Conservation (phyloP, 352 stramenopile genomes). For the Globisporangium parvum region DNA sequence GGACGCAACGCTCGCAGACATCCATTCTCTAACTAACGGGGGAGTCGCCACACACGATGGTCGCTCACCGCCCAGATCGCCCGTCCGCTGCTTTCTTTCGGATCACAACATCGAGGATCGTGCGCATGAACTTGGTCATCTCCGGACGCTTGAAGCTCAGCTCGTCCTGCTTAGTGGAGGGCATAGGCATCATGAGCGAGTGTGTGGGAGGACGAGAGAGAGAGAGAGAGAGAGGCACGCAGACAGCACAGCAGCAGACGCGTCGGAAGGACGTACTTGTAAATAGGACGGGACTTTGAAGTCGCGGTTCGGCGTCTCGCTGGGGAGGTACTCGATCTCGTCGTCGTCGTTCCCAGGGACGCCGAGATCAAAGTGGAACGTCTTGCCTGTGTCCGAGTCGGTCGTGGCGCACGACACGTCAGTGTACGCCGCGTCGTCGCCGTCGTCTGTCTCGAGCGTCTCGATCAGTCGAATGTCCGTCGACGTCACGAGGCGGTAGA, state of each 20-base stretch:
- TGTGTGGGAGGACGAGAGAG: not conserved
- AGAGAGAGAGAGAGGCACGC: too few species aligned
- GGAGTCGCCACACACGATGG: too few species aligned
- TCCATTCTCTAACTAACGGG: constrained; percentile 13
- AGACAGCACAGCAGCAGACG: too few species aligned
- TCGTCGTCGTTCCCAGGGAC: constrained; percentile 51
- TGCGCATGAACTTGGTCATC: constrained; percentile 82
- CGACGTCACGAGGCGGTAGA: constrained; percentile 75
- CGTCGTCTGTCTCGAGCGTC: constrained; percentile 42
- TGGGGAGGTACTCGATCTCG: constrained; percentile 79
- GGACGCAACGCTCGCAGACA: not conserved
- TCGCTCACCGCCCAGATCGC: constrained; percentile 9
- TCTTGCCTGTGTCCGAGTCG: constrained; percentile 57
- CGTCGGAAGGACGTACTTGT: constrained; percentile 45
- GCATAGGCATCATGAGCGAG: not conserved
- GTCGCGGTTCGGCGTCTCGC: constrained; percentile 40
- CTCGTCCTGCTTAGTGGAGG: constrained; percentile 37
- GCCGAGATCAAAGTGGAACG: constrained; percentile 75
- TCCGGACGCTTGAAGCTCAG: constrained; percentile 75
- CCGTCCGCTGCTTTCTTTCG: constrained; percentile 51
- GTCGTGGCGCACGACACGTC: constrained; percentile 64
- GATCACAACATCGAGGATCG: constrained; percentile 76
- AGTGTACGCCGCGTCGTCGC: constrained; percentile 40
- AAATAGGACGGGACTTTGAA: constrained; percentile 69
- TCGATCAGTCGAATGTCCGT: constrained; percentile 75